Evolutionary conservation across 208 protist species (phyloP).

Genomic region (Sergeia podlipaevii): DNA sequence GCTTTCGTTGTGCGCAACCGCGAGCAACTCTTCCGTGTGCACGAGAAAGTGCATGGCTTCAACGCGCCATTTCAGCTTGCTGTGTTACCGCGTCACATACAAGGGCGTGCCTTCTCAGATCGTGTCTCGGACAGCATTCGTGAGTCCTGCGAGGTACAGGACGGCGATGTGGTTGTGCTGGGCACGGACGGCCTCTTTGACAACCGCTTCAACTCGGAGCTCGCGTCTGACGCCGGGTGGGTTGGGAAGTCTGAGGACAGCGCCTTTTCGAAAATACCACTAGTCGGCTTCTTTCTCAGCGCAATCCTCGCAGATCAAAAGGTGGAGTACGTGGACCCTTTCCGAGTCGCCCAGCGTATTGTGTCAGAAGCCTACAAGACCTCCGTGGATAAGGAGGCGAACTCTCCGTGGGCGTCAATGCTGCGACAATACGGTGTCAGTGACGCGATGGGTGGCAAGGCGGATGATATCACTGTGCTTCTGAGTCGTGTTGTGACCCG

Average conservation of each 20-base stretch:
- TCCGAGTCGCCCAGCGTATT: slow-evolving; percentile 87
- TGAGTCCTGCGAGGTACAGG: slow-evolving; percentile 68
- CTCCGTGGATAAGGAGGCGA: slow-evolving; percentile 52
- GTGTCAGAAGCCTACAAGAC: slow-evolving; percentile 76
- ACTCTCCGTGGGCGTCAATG: slow-evolving; percentile 85
- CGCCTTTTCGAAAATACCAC: slow-evolving; percentile 58
- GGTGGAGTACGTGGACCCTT: slow-evolving; percentile 79
- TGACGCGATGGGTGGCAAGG: slow-evolving; percentile 83
- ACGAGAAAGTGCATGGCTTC: slow-evolving; percentile 90
- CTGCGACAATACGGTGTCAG: slow-evolving; percentile 67
- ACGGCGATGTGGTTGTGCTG: slow-evolving; percentile 91
- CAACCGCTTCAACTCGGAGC: slow-evolving; percentile 87
- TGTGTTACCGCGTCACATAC: slow-evolving; percentile 63
- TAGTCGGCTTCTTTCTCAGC: slow-evolving; percentile 78
- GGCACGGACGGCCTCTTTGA: slow-evolving; percentile 94
- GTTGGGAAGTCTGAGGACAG: slow-evolving; percentile 69
- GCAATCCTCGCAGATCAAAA: slow-evolving; percentile 59
- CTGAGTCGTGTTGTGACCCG: slow-evolving; percentile 82
- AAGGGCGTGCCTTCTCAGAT: slow-evolving; percentile 71
- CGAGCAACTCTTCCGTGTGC: slow-evolving; percentile 66
- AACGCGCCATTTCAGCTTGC: slow-evolving; percentile 92
- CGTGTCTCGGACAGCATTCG: slow-evolving; percentile 61
- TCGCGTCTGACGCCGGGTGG: slow-evolving; percentile 78
- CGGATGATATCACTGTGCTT: slow-evolving; percentile 89
- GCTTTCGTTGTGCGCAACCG: slow-evolving; percentile 82